These are phyloP conservation scores for Colletotrichum destructivum DNA, from an alignment of 2,329 filamentous ascomycete genomes.

Conservation along the genomic window DNA sequence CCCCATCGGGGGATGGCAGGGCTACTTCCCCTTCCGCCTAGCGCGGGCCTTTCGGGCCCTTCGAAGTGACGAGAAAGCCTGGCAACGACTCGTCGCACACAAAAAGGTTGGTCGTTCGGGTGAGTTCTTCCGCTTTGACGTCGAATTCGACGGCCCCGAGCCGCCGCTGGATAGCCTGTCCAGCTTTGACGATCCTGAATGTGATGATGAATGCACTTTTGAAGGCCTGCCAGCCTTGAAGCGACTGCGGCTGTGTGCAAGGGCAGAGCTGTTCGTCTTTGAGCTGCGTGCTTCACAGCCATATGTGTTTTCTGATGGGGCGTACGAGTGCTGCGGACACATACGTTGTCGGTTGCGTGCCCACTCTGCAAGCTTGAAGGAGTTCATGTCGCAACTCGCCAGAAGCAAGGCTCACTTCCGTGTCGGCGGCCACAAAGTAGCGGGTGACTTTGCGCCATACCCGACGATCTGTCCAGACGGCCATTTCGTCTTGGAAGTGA, in stretches of 20 bases:
- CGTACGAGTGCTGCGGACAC: constrained; percentile 5
- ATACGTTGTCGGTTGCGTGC: constrained; percentile 9
- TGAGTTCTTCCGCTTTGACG: constrained; percentile 26
- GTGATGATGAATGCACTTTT: constrained; percentile 15
- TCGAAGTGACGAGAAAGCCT: constrained; percentile 30
- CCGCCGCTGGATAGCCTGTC: constrained; percentile 11
- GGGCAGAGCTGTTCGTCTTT: constrained; percentile 22
- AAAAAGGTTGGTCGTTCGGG: constrained; percentile 21
- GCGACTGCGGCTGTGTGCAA: not conserved
- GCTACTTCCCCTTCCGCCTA: constrained; percentile 9
- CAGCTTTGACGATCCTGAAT: constrained; percentile 10
- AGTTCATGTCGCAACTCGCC: not conserved
- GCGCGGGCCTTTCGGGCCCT: constrained; percentile 32
- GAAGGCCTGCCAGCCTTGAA: constrained; percentile 5
- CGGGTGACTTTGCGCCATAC: not conserved
- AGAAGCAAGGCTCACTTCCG: not conserved
- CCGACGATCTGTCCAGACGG: not conserved
- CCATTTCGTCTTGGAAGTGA: constrained; percentile 1
- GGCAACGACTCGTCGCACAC: constrained; percentile 40
- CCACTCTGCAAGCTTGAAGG: constrained; percentile 1
- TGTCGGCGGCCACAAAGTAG: not conserved
- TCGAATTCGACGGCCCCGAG: constrained; percentile 12
- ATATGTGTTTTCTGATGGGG: constrained; percentile 8
- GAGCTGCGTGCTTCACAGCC: constrained; percentile 4
- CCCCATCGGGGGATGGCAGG: not conserved